Conservation (phyloP, 1,139 yeast genomes). For the Trichomonascaceae sp. region DNA sequence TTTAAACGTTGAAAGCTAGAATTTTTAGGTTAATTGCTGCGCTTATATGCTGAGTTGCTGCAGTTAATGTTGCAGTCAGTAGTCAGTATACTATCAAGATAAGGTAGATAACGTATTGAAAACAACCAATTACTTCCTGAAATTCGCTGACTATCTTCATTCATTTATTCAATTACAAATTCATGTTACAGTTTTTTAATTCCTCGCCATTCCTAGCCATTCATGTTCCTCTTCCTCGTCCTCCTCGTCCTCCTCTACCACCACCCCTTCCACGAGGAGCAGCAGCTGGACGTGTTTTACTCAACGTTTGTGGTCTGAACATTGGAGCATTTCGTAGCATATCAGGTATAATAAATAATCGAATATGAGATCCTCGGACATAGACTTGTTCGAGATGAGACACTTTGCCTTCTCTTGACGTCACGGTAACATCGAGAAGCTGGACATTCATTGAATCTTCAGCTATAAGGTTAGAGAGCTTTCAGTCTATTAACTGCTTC, state of each 20-base stretch:
- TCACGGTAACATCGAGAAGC: conserved; percentile 72
- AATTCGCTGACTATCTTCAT: no score
- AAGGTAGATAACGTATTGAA: background rate
- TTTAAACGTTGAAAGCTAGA: no score
- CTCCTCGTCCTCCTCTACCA: conserved; percentile 21
- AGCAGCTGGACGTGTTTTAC: conserved; percentile 23
- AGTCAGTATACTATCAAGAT: no score
- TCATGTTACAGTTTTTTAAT: background rate
- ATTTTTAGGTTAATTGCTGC: no score
- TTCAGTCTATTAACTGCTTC: background rate
- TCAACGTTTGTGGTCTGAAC: conserved; percentile 45
- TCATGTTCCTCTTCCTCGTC: conserved; percentile 8
- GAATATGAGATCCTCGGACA: conserved; percentile 84
- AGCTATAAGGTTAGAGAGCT: conserved; percentile 22
- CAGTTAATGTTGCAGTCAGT: background rate
- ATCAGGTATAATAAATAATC: conserved; percentile 83
- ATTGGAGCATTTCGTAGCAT: conserved; percentile 77
- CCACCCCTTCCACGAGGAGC: conserved; percentile 21
- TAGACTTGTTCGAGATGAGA: conserved; percentile 80
- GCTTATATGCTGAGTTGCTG: background rate
- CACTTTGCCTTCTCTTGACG: conserved; percentile 69
- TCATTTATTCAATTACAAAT: background rate
- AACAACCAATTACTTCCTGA: background rate
- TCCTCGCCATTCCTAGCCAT: no score
- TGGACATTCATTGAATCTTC: conserved; percentile 95